Evolutionary conservation across 2,329 filamentous ascomycete genomes (phyloP), one percentile per base, ranked within the genome.

Genomic region (Sporothrix schenckii): DNA sequence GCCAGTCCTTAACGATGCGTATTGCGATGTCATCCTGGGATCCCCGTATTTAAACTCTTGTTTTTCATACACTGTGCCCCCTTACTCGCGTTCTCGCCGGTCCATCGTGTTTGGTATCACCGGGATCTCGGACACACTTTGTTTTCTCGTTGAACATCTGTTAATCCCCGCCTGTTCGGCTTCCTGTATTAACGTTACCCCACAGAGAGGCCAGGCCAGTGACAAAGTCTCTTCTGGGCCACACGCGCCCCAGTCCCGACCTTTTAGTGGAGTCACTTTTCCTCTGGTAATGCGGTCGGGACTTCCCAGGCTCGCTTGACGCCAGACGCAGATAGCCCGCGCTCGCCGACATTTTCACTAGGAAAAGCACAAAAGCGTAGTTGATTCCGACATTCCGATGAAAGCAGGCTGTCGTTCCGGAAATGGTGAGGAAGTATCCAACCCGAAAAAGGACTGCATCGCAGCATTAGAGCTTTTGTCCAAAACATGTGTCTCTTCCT

Each of bases 351-450:
- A 13, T 54, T 53, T 53, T 66, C n/a, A 30, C 49, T 10, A 13
- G 11, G 47, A 49, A 53, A 53, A 3, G 27, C 49, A 27, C 44
- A 53, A 66, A 21, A 53, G 63, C 49, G 49, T 27, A 44, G 54
- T 67, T 27, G 65, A 54, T 67, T 67, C 50, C 65, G 50, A 54
- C 49, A 30, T 67, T 67, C 65, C 65, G 50, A 67, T 54, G 44
- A 14, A 44, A 66, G 7, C 44, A 44, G 30, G 16, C 14, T 9
- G 50, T 66, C 9, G 44, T 49, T 52, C 61, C 44, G 61, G 50
- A 16, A 34, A 14, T 3, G 6, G 19, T 19, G 58, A 9, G 24
- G 24, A 16, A 30, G 11, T 6, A n/a, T 65, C 41, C 60, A 49
- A 19, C 47, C 41, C 58, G 14, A 9, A 61, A n/a, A 44, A 4